Percentiles rank a stretch among this genome's conserved stretches.
Conservation (phyloP, 164 flowering plant genomes). For the Berberis thunbergii region DNA sequence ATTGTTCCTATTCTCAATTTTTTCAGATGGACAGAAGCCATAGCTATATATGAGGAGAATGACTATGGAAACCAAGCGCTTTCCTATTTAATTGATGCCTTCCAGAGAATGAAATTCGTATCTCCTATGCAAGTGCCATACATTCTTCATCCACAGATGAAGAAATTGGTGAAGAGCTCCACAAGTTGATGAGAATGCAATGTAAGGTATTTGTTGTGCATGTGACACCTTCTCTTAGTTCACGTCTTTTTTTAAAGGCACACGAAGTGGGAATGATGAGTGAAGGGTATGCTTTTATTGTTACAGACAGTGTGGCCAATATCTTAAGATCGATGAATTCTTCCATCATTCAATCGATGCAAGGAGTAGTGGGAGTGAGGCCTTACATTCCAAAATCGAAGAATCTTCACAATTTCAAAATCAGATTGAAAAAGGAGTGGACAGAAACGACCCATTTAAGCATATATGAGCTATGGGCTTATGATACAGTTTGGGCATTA, state of each 20-base stretch:
- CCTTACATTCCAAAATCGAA: constrained; percentile 20
- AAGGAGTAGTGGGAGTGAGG: constrained; percentile 35
- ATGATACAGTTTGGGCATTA: constrained; percentile 18
- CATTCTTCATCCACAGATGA: constrained; percentile 20
- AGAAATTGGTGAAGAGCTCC: constrained; percentile 24
- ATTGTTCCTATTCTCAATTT: constrained; percentile 19
- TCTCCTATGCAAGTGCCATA: constrained; percentile 26
- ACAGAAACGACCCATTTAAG: constrained; percentile 10
- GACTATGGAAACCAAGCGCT: constrained; percentile 21
- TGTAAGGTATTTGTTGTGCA: constrained; percentile 35
- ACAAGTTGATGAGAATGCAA: constrained; percentile 27
- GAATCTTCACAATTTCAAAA: constrained; percentile 14
- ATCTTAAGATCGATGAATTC: constrained; percentile 9
- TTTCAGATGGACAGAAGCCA: constrained; percentile 26
- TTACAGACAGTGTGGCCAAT: constrained; percentile 21
- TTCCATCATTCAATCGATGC: constrained; percentile 21
- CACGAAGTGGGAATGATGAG: constrained; percentile 31
- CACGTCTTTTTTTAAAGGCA: constrained; percentile 21
- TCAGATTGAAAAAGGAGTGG: constrained; percentile 24
- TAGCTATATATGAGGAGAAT: constrained; percentile 22
- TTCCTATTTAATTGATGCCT: constrained; percentile 21
- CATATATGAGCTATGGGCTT: constrained; percentile 15
- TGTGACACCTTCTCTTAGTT: constrained; percentile 12
- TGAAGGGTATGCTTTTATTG: constrained; percentile 39
- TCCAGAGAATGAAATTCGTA: constrained; percentile 16